A percentile compares a stretch with the other conserved stretches of the same genome.
phyloP scores from a whole-genome alignment of 805 yeast genomes.

The Myxozyma neotropica region DNA sequence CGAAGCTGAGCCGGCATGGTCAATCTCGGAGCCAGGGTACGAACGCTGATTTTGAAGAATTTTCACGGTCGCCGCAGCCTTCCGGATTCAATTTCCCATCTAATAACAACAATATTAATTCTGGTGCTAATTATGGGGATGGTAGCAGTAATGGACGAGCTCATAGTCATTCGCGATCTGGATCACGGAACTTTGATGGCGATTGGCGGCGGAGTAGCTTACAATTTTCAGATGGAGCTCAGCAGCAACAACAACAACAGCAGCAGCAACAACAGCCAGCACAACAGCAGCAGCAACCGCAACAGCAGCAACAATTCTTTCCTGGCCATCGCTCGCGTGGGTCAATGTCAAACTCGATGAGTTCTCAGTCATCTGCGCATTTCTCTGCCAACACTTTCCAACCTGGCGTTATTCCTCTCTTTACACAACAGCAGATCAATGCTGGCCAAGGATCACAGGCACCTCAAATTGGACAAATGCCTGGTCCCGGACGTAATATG shows the following conservation, averaged over 20 bases:
- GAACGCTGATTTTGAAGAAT: conserved; percentile 19
- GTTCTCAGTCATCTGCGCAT: conserved; percentile 8
- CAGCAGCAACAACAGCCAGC: conserved; percentile 12
- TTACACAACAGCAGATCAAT: conserved; percentile 25
- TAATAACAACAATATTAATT: conserved; percentile 6
- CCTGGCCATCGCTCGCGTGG: conserved; percentile 82
- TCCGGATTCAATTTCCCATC: conserved; percentile 20
- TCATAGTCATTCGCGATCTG: conserved; percentile 29
- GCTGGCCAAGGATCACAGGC: conserved; percentile 6
- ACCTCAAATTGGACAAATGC: conserved; percentile 6
- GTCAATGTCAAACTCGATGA: conserved; percentile 49
- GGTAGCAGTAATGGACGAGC: background rate
- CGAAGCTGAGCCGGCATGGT: conserved; percentile 12
- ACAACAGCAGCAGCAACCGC: conserved; percentile 16
- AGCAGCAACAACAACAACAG: conserved; percentile 17
- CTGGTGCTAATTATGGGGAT: conserved; percentile 1
- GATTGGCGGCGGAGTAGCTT: conserved; percentile 31
- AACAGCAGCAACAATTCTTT: conserved; percentile 47
- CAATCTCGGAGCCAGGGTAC: conserved; percentile 28
- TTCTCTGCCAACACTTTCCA: conserved; percentile 14
- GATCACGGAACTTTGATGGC: conserved; percentile 34
- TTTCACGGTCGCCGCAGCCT: conserved; percentile 8
- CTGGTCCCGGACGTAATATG: conserved; percentile 4
- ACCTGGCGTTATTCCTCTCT: conserved; percentile 28
- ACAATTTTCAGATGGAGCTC: conserved; percentile 10